Evolutionary conservation across 2,329 filamentous ascomycete species (phyloP), one percentile per base, ranked within the genome.

Genomic region (Remersonia thermophila): DNA sequence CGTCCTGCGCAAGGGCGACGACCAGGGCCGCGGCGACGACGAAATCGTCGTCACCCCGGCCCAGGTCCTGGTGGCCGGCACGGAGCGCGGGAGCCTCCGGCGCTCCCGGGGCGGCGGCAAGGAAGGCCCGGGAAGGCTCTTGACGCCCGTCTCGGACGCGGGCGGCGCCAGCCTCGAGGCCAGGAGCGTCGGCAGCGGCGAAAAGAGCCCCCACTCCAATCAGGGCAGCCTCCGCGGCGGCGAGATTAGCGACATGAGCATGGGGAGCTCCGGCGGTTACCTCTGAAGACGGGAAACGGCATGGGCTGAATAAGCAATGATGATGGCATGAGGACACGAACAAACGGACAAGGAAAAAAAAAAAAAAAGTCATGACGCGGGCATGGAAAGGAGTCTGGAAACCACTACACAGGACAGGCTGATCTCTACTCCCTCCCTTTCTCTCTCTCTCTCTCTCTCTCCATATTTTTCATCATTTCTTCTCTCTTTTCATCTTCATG

Each of bases 11-110:
- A 93, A 91, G 65, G 89, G 87, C 36, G 83, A 93, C 52, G 89
- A 96, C 55, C 66, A 69, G 28, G 91, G 87, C 16, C 71, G 80
- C 36, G 89, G 87, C 37, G 85, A 95, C 37, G 86, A 95, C 47
- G 87, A 96, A 66, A 84, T 93, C 45, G 87, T 96, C 32, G 85
- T 98, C 30, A 93, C 82, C 54, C 89, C 89, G 8, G 91, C 93
- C 6, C 89, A 96, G 58, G 91, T 98, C 26, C 72, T 96, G 42
- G 74, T 95, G 30, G 81, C 80, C 48, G 55, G 62, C 50, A 56
- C 69, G 33, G 55, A 63, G 46, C 51, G 50, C 25, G 41, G 32
- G 16, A 15, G 35, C 37, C 41, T 42, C 30, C 35, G 37, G 3
- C 38, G 40, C 27, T 37, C 39, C 4, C 34, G 14, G 18, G 29